Evolutionary conservation across 345 rosid genomes (phyloP).

Genomic region (Brassica nigra): DNA sequence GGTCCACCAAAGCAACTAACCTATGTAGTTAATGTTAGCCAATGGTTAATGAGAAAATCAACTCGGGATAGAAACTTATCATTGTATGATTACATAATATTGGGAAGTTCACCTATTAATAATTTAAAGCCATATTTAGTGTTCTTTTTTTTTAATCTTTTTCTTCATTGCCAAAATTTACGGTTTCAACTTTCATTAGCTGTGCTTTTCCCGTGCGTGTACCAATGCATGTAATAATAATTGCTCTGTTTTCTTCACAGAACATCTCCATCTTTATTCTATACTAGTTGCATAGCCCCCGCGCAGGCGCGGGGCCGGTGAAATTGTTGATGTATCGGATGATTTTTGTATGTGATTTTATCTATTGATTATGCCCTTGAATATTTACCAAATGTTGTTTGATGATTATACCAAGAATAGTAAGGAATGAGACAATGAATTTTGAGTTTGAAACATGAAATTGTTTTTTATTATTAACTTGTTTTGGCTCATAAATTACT

Average conservation of each 20-base stretch:
- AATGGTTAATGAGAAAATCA: slow-evolving; percentile 14
- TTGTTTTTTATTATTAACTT: too few relatives aligned
- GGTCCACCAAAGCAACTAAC: slow-evolving; percentile 5
- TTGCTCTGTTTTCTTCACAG: not conserved
- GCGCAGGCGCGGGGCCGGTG: too few relatives aligned
- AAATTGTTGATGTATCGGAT: too few relatives aligned
- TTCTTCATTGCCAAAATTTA: not conserved
- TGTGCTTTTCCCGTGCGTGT: slow-evolving; percentile 33
- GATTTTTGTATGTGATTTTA: too few relatives aligned
- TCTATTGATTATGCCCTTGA: too few relatives aligned
- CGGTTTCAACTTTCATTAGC: slow-evolving; percentile 22
- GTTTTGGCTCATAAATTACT: too few relatives aligned
- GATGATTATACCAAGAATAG: too few relatives aligned
- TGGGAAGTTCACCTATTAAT: slow-evolving; percentile 4
- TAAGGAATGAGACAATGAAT: too few relatives aligned
- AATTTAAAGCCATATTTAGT: not conserved
- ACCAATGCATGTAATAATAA: not conserved
- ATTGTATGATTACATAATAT: not conserved
- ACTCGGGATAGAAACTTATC: slow-evolving; percentile 23
- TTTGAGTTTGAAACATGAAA: too few relatives aligned
- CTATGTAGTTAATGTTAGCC: not conserved
- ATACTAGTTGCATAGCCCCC: too few relatives aligned
- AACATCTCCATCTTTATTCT: too few relatives aligned
- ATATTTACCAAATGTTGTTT: too few relatives aligned
- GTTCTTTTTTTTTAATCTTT: slow-evolving; percentile 3